A percentile compares a stretch with the other conserved stretches of the same genome.
These are phyloP conservation scores for Liquidambar formosana DNA, from an alignment of 164 flowering plant genomes.

Conservation along the genomic window DNA sequence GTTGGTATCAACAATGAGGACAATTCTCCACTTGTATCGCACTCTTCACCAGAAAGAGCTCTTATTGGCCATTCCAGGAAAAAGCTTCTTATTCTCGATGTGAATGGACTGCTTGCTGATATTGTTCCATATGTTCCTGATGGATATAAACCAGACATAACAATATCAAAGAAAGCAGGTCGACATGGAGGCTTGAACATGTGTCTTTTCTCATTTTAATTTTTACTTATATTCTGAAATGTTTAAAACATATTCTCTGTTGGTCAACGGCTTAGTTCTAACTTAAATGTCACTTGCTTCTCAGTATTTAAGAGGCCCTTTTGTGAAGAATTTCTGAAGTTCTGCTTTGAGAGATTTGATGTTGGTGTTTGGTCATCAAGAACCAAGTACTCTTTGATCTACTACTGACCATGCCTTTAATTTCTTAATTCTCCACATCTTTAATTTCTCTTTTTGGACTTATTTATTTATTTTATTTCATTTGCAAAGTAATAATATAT, in stretches of 20 bases:
- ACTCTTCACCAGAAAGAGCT: constrained; percentile 10
- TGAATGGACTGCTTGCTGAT: constrained; percentile 70
- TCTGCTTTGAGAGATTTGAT: constrained; percentile 59
- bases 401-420: too few species aligned
- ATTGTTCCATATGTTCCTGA: constrained; percentile 25
- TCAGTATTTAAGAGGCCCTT: constrained; percentile 71
- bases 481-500: not conserved
- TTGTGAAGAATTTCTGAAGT: constrained; percentile 53
- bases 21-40: not conserved
- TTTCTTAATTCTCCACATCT: too few species aligned
- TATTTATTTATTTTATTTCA: not conserved
- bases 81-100: constrained; percentile 69
- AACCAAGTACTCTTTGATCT: constrained; percentile 34
- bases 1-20: not conserved
- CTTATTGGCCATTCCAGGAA: constrained; percentile 15
- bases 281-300: constrained; percentile 12
- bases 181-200: constrained; percentile 2
- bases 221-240: not conserved
- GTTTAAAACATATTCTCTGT: not conserved
- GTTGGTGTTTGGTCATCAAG: constrained; percentile 77
- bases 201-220: not conserved
- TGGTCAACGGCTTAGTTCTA: not conserved
- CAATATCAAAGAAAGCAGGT: constrained; percentile 47
- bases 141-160: constrained; percentile 28
- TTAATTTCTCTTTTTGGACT: constrained; percentile 2